Conservation (phyloP, 345 rosid species). For the Barbarea vulgaris region DNA sequence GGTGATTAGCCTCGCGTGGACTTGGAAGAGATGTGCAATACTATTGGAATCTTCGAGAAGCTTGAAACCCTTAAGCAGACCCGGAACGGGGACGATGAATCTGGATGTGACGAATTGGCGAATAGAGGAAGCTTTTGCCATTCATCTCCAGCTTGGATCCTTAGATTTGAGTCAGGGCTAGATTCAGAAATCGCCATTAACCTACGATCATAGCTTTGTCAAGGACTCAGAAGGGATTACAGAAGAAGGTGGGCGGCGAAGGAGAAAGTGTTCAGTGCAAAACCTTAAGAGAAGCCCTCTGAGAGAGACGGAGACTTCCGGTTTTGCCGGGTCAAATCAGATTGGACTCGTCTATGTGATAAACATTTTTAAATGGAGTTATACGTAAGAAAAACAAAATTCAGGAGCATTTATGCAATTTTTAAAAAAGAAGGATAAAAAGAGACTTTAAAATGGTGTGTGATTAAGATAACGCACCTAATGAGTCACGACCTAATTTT, state of each 20-base stretch:
- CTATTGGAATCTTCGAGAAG: slow-evolving; percentile 43
- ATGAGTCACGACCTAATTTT: slow-evolving; percentile 29
- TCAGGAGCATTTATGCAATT: background rate
- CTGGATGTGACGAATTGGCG: slow-evolving; percentile 50
- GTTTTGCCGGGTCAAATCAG: background rate
- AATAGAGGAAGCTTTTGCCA: slow-evolving; percentile 63
- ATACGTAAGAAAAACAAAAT: background rate
- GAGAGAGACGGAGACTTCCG: background rate
- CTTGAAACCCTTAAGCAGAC: slow-evolving; percentile 35
- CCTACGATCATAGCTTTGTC: slow-evolving; percentile 36
- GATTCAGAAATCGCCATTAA: slow-evolving; percentile 42
- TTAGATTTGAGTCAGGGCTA: slow-evolving; percentile 10
- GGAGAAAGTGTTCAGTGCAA: slow-evolving; percentile 5
- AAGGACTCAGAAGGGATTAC: slow-evolving; percentile 12
- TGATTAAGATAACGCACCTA: slow-evolving; percentile 29
- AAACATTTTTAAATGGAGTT: background rate
- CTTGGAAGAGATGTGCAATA: slow-evolving; percentile 48
- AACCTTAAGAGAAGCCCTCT: slow-evolving; percentile 24
- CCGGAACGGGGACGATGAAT: slow-evolving; percentile 26
- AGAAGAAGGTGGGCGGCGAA: slow-evolving; percentile 29
- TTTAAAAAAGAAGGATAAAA: background rate
- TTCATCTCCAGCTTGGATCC: slow-evolving; percentile 56
- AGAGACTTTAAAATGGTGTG: background rate
- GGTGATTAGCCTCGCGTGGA: slow-evolving; percentile 61
- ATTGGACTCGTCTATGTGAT: background rate